Evolutionary conservation across 1,139 yeast genomes (phyloP).

Genomic region (Yamadazyma sp.): DNA sequence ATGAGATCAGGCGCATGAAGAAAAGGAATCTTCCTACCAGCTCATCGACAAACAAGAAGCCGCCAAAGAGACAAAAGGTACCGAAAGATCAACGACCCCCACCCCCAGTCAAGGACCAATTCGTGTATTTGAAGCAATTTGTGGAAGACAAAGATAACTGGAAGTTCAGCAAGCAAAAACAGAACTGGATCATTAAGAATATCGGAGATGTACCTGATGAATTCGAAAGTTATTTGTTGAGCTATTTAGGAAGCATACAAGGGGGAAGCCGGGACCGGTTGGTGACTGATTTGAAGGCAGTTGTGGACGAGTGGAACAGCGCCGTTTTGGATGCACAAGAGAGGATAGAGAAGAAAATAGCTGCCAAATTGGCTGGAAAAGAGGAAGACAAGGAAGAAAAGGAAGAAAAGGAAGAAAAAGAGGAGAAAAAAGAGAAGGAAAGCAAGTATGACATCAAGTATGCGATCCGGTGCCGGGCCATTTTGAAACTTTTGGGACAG

Average conservation of each 20-base stretch:
- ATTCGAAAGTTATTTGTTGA: constrained; percentile 55
- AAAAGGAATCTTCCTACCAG: constrained; percentile 25
- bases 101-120: constrained; percentile 81
- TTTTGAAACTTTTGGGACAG: constrained; percentile 38
- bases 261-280: constrained; percentile 72
- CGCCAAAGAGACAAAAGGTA: constrained; percentile 72
- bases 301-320: constrained; percentile 58
- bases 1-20: constrained; percentile 47
- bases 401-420: constrained; percentile 21
- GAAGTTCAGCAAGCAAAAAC: constrained; percentile 94
- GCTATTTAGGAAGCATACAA: constrained; percentile 67
- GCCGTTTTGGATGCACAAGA: constrained; percentile 42
- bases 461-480: constrained; percentile 45
- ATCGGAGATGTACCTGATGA: constrained; percentile 53
- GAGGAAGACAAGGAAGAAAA: constrained; percentile 18
- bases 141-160: constrained; percentile 61
- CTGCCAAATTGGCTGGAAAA: constrained; percentile 30
- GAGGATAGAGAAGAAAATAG: constrained; percentile 37
- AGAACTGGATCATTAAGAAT: constrained; percentile 85
- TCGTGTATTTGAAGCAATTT: constrained; percentile 70
- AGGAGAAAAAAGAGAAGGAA: constrained; percentile 18
- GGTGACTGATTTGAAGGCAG: constrained; percentile 48
- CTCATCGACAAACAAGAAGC: constrained; percentile 39
- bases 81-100: constrained; percentile 75
- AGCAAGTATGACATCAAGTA: constrained; percentile 30